Evolutionary conservation across 2,329 filamentous ascomycete species (phyloP).

Genomic region (Emergomyces africanus): DNA sequence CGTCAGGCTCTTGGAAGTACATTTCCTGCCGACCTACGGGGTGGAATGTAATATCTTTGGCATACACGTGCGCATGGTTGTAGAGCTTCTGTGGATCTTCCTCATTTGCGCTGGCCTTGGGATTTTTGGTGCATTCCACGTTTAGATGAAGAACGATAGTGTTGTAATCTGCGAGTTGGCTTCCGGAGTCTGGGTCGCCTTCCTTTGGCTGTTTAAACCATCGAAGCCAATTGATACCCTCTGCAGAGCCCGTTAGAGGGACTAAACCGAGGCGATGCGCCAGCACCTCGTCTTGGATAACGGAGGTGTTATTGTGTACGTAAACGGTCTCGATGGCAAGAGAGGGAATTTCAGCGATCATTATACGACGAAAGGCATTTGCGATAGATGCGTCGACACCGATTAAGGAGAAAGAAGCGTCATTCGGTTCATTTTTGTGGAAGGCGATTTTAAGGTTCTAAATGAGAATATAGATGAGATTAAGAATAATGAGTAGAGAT

Average conservation of each 20-base stretch:
- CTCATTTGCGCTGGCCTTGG: conserved; percentile 56
- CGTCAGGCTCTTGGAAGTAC: conserved; percentile 45
- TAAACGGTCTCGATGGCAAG: conserved; percentile 90
- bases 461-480: conserved; percentile 1
- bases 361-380: conserved; percentile 93
- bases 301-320: conserved; percentile 91
- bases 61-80: conserved; percentile 72
- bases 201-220: conserved; percentile 65
- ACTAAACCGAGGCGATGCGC: conserved; percentile 82
- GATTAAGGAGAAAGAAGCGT: conserved; percentile 80
- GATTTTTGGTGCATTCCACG: conserved; percentile 68
- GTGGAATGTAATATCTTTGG: conserved; percentile 61
- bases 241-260: conserved; percentile 66
- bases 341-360: conserved; percentile 87
- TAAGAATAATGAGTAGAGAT: background rate
- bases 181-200: conserved; percentile 42
- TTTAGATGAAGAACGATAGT: conserved; percentile 69
- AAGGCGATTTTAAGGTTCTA: conserved; percentile 62
- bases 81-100: conserved; percentile 76
- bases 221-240: conserved; percentile 68
- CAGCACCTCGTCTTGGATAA: conserved; percentile 95
- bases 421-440: conserved; percentile 65
- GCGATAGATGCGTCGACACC: conserved; percentile 86
- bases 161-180: conserved; percentile 61
- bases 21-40: conserved; percentile 60